Evolutionary conservation across 164 flowering plant genomes (phyloP), one percentile per base, ranked within the genome.

Genomic region (Aristolochia contorta): DNA sequence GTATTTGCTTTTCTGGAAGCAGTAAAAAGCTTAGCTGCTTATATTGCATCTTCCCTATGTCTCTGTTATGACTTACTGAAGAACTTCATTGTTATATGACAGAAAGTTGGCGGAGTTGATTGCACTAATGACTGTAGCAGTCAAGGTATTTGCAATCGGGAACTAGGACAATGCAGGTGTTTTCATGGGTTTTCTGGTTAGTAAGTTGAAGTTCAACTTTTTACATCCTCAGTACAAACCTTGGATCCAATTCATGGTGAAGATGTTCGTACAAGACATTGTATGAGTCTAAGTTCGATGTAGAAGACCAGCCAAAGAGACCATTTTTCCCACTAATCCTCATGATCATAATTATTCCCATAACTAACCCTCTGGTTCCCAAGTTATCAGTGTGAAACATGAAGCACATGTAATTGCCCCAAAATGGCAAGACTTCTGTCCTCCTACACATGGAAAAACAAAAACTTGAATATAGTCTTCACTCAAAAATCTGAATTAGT

Each of bases 131-230:
- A 84, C 54, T 93, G 99, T 64, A 84, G 84, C 69, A 87, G 89
- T 73, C 96, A 82, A 73, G 99, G 99, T 30, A 75, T 90, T 70
- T 93, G 99, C 65, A 93, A 93, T 67, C 75, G 61, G 62, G 95
- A 88, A 72, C 72, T 88, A 63, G 96, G 97, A 64, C 78, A 82
- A 64, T 93, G 99, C 72, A 81, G 89, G 21, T 93, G 99, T 72
- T 93, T 90, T 77, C 99, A 87, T 77, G 99, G 99, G 64, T 93
- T 59, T 65, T 60, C 63, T 49, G 99, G 99, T 89, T 33, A 77
- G 94, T 80, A 59, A 57, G 32, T 12, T 37, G 12, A 6, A 0
- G 10, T 37, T 37, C 43, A 37, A 37, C 7, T 37, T 37, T 37
- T 37, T 37, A 37, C 43, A 37, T 6, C 12, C 1, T 37, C 12